Percentiles rank a stretch among this genome's conserved stretches.
These are phyloP conservation scores for Ilex aquifolium DNA, from an alignment of 257 asterid species.

Conservation along the genomic window DNA sequence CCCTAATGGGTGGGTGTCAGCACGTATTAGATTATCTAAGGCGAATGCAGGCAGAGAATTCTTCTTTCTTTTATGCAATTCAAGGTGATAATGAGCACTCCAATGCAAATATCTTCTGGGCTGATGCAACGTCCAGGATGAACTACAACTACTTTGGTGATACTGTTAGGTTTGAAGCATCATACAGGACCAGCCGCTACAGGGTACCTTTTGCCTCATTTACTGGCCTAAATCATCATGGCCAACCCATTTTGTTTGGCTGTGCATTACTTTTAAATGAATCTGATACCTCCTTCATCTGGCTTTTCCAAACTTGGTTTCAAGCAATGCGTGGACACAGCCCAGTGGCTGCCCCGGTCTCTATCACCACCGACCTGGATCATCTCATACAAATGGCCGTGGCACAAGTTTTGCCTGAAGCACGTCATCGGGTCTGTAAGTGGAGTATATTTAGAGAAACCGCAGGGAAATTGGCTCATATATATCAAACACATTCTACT, in stretches of 20 bases:
- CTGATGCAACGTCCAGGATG: background rate
- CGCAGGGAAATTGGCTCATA: background rate
- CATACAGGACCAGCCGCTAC: background rate
- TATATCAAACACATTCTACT: too few relatives aligned
- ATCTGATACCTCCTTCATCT: conserved; percentile 1
- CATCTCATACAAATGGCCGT: too few relatives aligned
- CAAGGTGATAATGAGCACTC: conserved; percentile 1
- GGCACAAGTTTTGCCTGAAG: too few relatives aligned
- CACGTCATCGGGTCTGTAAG: background rate
- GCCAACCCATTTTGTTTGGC: background rate
- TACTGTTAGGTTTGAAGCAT: background rate
- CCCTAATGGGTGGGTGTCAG: background rate
- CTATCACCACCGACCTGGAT: too few relatives aligned
- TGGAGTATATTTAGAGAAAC: background rate
- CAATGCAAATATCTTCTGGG: background rate
- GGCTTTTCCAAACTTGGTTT: background rate
- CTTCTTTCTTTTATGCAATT: background rate
- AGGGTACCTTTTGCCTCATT: background rate
- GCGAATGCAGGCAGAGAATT: background rate
- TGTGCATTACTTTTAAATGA: background rate
- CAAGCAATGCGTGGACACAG: background rate
- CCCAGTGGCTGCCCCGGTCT: too few relatives aligned
- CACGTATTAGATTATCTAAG: background rate
- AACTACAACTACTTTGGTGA: background rate
- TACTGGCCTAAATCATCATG: conserved; percentile 2